Percentiles rank a stretch among this genome's conserved stretches.
Conservation (phyloP, 176 grass and related monocot species). For the Phoenix dactylifera region DNA sequence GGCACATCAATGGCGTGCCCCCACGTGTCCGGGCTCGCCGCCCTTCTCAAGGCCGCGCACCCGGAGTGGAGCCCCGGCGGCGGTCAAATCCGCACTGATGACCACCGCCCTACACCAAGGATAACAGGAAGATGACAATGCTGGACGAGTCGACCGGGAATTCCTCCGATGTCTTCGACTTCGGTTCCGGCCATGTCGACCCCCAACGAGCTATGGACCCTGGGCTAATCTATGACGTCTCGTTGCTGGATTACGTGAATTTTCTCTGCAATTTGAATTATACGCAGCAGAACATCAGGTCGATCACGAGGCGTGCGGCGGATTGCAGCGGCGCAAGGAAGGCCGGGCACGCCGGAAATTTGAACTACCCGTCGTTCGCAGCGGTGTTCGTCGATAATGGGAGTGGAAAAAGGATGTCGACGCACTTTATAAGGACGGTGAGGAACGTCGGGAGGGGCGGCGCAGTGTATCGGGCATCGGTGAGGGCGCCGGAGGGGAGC, state of each 20-base stretch:
- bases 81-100: constrained; percentile 94
- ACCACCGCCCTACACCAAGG: constrained; percentile 64
- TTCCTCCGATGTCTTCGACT: constrained; percentile 53
- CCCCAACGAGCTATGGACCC: constrained; percentile 94
- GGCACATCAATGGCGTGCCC: constrained; percentile 97
- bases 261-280: constrained; percentile 92
- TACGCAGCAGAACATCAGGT: constrained; percentile 72
- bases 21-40: constrained; percentile 77
- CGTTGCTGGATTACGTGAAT: constrained; percentile 36
- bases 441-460: constrained; percentile 51
- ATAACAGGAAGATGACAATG: constrained; percentile 67
- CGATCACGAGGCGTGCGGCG: constrained; percentile 50
- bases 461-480: constrained; percentile 34
- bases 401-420: constrained; percentile 22
- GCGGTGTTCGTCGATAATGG: constrained; percentile 42
- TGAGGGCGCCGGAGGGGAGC: constrained; percentile 47
- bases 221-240: constrained; percentile 71
- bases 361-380: constrained; percentile 74
- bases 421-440: constrained; percentile 70
- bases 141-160: constrained; percentile 61
- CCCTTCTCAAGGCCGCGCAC: constrained; percentile 91
- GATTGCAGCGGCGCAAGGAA: constrained; percentile 54
- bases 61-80: constrained; percentile 67
- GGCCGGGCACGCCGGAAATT: constrained; percentile 58
- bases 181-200: constrained; percentile 76